Conservation (phyloP, 768 basidiomycete genomes). For the Lyophyllum decastes region DNA sequence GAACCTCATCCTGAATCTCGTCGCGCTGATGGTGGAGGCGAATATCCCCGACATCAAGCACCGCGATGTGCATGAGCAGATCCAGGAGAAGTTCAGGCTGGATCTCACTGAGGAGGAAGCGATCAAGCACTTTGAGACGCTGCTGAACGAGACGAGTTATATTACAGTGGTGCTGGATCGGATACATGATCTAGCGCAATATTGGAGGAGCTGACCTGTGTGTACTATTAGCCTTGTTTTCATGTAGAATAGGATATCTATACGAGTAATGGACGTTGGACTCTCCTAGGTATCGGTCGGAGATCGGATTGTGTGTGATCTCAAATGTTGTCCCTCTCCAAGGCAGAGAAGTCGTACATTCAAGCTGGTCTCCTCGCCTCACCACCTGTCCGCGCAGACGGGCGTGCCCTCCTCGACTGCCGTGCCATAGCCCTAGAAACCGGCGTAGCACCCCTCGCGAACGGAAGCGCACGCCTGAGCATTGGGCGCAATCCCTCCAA, state of each 20-base stretch:
- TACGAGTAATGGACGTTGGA: too few relatives aligned
- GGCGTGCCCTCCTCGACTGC: conserved; percentile 67
- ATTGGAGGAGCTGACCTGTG: conserved; percentile 68
- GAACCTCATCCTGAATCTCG: conserved; percentile 94
- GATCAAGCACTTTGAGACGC: conserved; percentile 92
- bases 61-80: conserved; percentile 82
- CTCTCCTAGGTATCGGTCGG: not conserved
- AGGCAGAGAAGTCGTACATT: conserved; percentile 80
- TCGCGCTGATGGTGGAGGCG: conserved; percentile 96
- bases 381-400: conserved; percentile 75
- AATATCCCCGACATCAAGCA: conserved; percentile 98
- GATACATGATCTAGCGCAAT: conserved; percentile 90
- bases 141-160: conserved; percentile 94
- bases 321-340: conserved; percentile 55
- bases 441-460: conserved; percentile 77
- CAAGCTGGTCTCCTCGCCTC: conserved; percentile 59
- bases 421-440: conserved; percentile 74
- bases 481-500: conserved; percentile 48
- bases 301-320: conserved; percentile 16
- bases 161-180: conserved; percentile 91
- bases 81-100: conserved; percentile 95
- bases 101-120: conserved; percentile 96
- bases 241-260: not conserved
- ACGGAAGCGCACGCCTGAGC: conserved; percentile 77
- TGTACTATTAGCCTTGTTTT: not conserved